phyloP scores from a whole-genome alignment of 148 eudicot species.

The Tetragonia tetragonoides region DNA sequence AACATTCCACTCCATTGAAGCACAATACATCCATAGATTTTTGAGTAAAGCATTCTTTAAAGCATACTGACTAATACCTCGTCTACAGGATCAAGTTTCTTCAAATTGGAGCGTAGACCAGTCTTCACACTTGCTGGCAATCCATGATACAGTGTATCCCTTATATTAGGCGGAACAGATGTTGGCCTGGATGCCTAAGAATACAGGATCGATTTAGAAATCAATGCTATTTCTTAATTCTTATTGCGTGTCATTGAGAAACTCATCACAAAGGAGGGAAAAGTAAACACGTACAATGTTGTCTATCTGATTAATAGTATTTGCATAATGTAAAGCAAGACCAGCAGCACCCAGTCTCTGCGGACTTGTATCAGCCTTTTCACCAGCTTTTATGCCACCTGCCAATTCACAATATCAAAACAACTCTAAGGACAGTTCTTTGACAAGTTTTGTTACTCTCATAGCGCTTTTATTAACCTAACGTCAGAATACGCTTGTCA shows the following conservation, averaged over 20 bases:
- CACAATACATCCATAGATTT: background rate
- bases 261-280: background rate
- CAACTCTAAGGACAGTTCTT: background rate
- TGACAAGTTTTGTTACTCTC: background rate
- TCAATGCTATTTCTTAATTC: background rate
- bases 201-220: slow-evolving; percentile 7
- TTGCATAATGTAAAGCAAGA: slow-evolving; percentile 92
- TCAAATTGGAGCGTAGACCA: slow-evolving; percentile 65
- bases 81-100: slow-evolving; percentile 37
- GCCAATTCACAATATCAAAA: slow-evolving; percentile 25
- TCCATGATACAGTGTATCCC: slow-evolving; percentile 80
- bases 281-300: slow-evolving; percentile 66
- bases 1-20: too few species aligned
- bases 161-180: slow-evolving; percentile 75
- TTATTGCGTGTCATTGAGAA: background rate
- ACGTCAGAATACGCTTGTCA: background rate
- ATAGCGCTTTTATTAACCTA: background rate
- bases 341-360: slow-evolving; percentile 83
- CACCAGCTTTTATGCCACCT: slow-evolving; percentile 38
- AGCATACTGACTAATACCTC: slow-evolving; percentile 43
- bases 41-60: slow-evolving; percentile 5
- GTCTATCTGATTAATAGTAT: slow-evolving; percentile 79
- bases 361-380: slow-evolving; percentile 32
- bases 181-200: slow-evolving; percentile 79
- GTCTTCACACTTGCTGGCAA: slow-evolving; percentile 68